phyloP scores from a whole-genome alignment of 306 rosid species.

The Pyrus pyrifolia region DNA sequence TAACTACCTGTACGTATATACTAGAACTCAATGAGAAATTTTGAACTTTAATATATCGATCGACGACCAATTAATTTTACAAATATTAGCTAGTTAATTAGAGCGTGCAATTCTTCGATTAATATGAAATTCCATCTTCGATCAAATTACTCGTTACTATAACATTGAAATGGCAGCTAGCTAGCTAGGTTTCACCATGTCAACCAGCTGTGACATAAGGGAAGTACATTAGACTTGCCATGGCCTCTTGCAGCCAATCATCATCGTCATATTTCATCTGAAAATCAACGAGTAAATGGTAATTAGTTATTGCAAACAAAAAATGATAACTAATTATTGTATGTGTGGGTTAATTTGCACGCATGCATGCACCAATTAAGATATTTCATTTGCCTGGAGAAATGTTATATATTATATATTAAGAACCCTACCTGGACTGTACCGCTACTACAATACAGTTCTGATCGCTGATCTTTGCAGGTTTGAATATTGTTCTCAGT shows the following conservation, averaged over 20 bases:
- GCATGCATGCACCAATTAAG: not conserved
- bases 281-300: not conserved
- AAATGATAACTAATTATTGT: not conserved
- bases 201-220: conserved; percentile 39
- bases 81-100: not conserved
- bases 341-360: not conserved
- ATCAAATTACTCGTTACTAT: not conserved
- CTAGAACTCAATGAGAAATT: not conserved
- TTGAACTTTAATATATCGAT: not conserved
- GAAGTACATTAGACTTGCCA: conserved; percentile 54
- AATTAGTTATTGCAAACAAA: not conserved
- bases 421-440: conserved; percentile 41
- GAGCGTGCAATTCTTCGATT: not conserved
- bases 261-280: conserved; percentile 70
- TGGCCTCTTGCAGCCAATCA: conserved; percentile 88
- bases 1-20: not conserved
- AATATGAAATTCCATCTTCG: not conserved
- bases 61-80: not conserved
- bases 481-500: conserved; percentile 9
- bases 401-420: not conserved
- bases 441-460: conserved; percentile 20
- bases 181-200: conserved; percentile 9
- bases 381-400: not conserved
- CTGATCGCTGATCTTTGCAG: conserved; percentile 23
- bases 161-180: not conserved